Evolutionary conservation across 2,329 filamentous ascomycete species (phyloP), one percentile per base, ranked within the genome.

Genomic region (Simplicillium sp.): DNA sequence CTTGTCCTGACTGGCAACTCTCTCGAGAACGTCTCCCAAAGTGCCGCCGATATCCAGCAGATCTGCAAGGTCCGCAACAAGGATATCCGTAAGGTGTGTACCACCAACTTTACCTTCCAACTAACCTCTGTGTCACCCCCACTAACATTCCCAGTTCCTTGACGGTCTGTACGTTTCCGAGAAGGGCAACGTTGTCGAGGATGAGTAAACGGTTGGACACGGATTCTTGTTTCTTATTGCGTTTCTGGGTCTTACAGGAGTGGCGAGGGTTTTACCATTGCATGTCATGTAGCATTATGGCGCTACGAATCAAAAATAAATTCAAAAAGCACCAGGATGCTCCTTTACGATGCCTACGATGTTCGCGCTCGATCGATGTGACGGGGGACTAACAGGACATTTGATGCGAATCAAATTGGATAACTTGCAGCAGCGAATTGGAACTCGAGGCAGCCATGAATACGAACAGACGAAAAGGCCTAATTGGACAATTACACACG

Each of bases 91-190:
- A 96, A 96, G 85, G 84, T 88, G 64, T 55, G 71, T 29, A 29
- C 25, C 4, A 31, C 34, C 28, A 32, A 11, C 36, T 18, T 37
- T 12, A 29, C 11, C 11, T 7, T 11, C 29, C 20, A 13, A 20
- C 11, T 3, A 6, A 29, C 14, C 32, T 14, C 9, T 7, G 35
- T 36, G 38, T 12, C n/a, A n/a, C n/a, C n/a, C n/a, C n/a, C n/a
- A 48, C 53, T 54, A 48, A 42, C 39, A 38, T 18, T 29, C 17
- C 48, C 60, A 94, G 87, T 98, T 98, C 85, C 82, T 98, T 80
- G 94, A 98, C 76, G 92, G 92, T 82, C 80, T 98, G 70, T 98
- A 98, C 79, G 92, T 98, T 64, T 96, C 89, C 66, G 92, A 98
- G 85, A 85, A 87, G 77, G 84, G 85, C 71, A 95, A 97, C 83